Base-by-base conservation (phyloP, 2,329 filamentous ascomycete species). In the Chlorencoelia australis region DNA sequence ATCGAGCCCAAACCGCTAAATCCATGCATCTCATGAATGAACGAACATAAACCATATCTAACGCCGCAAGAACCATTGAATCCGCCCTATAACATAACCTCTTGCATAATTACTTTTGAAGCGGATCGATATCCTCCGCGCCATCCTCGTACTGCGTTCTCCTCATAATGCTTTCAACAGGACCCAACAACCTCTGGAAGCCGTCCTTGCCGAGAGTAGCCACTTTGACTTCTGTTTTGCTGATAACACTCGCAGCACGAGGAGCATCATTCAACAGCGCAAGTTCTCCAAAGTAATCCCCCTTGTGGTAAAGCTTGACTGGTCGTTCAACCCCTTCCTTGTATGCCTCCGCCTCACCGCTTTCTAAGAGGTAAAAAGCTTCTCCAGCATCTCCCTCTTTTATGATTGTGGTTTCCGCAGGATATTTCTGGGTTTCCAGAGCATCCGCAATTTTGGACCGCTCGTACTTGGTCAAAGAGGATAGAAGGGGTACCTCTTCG, bases 361-460 rank as follows among this genome's bases (percentile, higher is more conserved):
- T 74, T 61, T 95, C 91, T 31, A 96, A 68, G 29, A 96, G 75
- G 62, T 83, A 98, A 63, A 98, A 96, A 1, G 84, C 80, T 55
- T 93, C 78, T 37, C 91, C 91, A 0, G 81, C 82, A 57, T 96
- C 91, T 35, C 91, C 91, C 61, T 96, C 86, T 40, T 68, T 71
- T 62, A 98, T 96, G 57, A 98, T 94, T 34, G 73, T 73, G n/a
- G 79, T 74, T 15, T 84, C 85, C 6, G 79, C 65, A 0, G 81
- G 71, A 58, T 81, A 94, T 55, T 94, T 95, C 58, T 81, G 77
- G 7, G 88, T 91, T 59, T 96, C 88, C 39, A 98, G 69, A 2
- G 91, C 89, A 62, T 96, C 91, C 43, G 91, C 89, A 58, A 98
- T 95, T 69, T 98, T 98, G 55, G 85, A 86, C 40, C 91, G 80